These are phyloP conservation scores for Termitomyces bulborhizus DNA, from an alignment of 768 basidiomycete genomes.

Conservation along the genomic window DNA sequence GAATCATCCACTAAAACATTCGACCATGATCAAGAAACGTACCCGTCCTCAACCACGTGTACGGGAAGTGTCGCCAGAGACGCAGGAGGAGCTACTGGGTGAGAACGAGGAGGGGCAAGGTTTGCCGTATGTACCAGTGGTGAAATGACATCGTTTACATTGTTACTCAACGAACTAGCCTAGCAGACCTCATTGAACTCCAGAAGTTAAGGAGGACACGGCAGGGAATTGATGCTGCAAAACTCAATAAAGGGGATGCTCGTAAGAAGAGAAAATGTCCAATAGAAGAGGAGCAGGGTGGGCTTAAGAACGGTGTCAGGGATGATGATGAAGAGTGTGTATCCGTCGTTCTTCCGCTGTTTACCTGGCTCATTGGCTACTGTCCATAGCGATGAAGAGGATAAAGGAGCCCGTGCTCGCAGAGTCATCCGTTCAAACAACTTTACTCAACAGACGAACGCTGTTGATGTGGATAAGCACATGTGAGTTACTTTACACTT, in stretches of 20 bases:
- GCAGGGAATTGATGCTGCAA: conserved; percentile 81
- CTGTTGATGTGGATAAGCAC: conserved; percentile 95
- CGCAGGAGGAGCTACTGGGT: conserved; percentile 25
- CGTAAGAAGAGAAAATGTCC: conserved; percentile 63
- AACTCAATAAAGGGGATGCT: conserved; percentile 77
- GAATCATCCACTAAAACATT: too few relatives aligned
- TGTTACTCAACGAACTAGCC: conserved; percentile 29
- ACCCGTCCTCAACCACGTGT: conserved; percentile 55
- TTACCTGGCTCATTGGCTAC: background rate
- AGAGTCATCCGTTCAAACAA: conserved; percentile 79
- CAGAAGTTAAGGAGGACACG: conserved; percentile 67
- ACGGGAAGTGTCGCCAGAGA: conserved; percentile 43
- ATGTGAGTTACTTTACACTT: conserved; percentile 53
- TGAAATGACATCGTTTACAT: background rate
- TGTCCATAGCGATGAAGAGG: conserved; percentile 47
- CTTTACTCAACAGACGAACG: conserved; percentile 96
- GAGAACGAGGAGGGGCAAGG: conserved; percentile 39
- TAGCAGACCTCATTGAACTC: conserved; percentile 81
- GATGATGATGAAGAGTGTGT: conserved; percentile 61
- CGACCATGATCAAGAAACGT: conserved; percentile 67
- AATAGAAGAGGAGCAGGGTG: conserved; percentile 45
- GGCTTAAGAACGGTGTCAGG: conserved; percentile 46
- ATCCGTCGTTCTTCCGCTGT: background rate
- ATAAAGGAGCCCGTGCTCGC: conserved; percentile 65
- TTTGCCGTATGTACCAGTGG: conserved; percentile 39